Evolutionary conservation across 2,329 filamentous ascomycete species (phyloP).

Genomic region (Falciphora oryzae): DNA sequence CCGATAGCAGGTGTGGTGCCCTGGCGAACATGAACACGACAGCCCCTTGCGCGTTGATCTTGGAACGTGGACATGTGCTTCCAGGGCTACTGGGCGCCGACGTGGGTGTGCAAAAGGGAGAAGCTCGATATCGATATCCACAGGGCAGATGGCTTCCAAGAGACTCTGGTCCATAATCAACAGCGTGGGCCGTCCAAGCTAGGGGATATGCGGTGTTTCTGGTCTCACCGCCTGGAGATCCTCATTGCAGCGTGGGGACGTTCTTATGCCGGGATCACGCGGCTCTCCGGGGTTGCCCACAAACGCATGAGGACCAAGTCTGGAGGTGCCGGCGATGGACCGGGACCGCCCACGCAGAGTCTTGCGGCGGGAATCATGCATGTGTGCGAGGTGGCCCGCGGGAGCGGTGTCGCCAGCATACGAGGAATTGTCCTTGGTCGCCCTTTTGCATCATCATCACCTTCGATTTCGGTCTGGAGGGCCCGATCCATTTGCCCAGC

Average conservation of each 20-base stretch:
- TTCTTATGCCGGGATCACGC: neutral
- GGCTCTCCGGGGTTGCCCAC: neutral
- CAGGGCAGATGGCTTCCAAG: neutral
- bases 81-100: too few species aligned
- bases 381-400: neutral
- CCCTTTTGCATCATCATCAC: neutral
- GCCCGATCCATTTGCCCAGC: neutral
- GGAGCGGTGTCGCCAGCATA: neutral
- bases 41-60: neutral
- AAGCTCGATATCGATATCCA: neutral
- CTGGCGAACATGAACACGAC: neutral
- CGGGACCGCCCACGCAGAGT: neutral
- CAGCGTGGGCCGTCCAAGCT: neutral
- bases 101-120: neutral
- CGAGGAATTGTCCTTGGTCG: neutral
- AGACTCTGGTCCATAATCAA: neutral
- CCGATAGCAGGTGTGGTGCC: neutral
- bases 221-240: neutral
- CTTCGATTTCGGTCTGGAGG: neutral
- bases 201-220: neutral
- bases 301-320: neutral
- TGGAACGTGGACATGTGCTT: neutral
- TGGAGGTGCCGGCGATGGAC: neutral
- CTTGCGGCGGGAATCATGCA: neutral
- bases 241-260: neutral